These are phyloP conservation scores for Prunus mongolica DNA, from an alignment of 306 rosid genomes.

Conservation along the genomic window DNA sequence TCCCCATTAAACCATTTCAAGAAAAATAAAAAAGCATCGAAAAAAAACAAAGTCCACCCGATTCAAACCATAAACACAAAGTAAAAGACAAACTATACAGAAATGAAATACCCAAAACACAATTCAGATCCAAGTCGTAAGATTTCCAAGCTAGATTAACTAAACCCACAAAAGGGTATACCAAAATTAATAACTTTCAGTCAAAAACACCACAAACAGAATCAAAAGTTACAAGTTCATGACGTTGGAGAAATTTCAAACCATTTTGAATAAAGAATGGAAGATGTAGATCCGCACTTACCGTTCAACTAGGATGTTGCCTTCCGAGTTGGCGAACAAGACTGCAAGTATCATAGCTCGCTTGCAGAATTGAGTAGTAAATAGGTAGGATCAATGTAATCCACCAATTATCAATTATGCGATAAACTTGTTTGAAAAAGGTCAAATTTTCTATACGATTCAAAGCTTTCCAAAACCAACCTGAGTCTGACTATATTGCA, in stretches of 20 bases:
- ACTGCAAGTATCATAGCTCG: constrained; percentile 62
- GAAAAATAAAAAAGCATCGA: not conserved
- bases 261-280: not conserved
- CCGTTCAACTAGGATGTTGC: constrained; percentile 86
- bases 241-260: not conserved
- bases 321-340: constrained; percentile 65
- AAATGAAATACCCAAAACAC: not conserved
- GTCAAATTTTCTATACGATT: not conserved
- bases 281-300: constrained; percentile 25
- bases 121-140: not conserved
- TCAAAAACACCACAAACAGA: not conserved
- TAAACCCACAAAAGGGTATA: not conserved
- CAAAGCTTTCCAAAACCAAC: too few relatives aligned
- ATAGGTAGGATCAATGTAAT: not conserved
- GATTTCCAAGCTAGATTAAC: not conserved
- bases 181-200: not conserved
- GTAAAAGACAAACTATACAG: not conserved
- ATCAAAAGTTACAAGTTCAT: not conserved
- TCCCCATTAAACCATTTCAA: not conserved
- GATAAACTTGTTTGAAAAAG: not conserved
- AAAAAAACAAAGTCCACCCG: not conserved
- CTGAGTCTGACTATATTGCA: too few relatives aligned
- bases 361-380: not conserved
- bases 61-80: not conserved
- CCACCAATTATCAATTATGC: not conserved